Evolutionary conservation across 257 asterid species (phyloP), one percentile per base, ranked within the genome.

Genomic region (Solanum piurae): DNA sequence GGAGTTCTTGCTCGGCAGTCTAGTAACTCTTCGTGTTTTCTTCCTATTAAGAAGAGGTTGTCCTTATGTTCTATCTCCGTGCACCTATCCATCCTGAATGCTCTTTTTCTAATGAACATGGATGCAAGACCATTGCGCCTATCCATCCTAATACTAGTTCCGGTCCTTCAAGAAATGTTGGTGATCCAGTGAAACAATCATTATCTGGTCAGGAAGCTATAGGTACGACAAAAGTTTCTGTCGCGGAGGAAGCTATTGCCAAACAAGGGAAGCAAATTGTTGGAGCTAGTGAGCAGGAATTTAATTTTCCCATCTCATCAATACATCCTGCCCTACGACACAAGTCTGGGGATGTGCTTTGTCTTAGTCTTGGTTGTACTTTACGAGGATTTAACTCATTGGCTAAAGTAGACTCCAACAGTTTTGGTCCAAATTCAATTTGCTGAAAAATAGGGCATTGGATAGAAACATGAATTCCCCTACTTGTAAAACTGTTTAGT

Each of bases 311-410:
- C 9, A 80, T 77, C 87, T 55, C 90, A 73, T 73, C 49, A 77
- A 34, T 88, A 82, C 91, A 60, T 38, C 87, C 75, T 83, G 74
- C 37, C 75, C 91, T 69, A 79, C 92, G 64, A 49, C 40, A 25
- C 88, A 91, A 90, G 84, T 44, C 86, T 73, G 94, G 85, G 5
- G 96, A 92, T 90, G 90, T 94, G 12, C 98, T 95, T 72, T 90
- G 93, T 86, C 94, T 95, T 83, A 90, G 93, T 91, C 98, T 95
- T 87, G 90, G 93, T 86, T 87, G 91, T 77, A 90, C 94, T 18
- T 84, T 40, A 71, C 52, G 68, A 75, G 91, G 83, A 14, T 86
- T 84, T 83, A 90, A 88, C 79, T 82, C 88, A 86, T 77, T 92
- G 12, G 87, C 84, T 64, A 87, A 86, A 86, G 37, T 62, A 33